Evolutionary conservation across 805 yeast species (phyloP), one percentile per base, ranked within the genome.

Genomic region (Kockiozyma suomiensis): DNA sequence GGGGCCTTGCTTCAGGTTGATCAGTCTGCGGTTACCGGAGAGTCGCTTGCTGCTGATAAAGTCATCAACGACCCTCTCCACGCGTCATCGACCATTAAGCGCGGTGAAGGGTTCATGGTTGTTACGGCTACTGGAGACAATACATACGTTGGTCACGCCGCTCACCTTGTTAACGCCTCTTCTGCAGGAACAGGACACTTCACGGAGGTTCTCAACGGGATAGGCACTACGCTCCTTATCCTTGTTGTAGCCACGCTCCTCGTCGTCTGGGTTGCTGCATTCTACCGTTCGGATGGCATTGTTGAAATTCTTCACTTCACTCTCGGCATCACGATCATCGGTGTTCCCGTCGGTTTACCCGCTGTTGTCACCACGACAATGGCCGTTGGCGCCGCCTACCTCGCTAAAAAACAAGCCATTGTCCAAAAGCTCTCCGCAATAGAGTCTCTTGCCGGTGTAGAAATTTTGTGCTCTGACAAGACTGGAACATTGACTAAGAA

Each of bases 341-440:
- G 97, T 87, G 97, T 91, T 71, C 97, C 97, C 77, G 97, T 91
- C 70, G 97, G 97, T 88, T 85, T 91, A 76, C 97, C 97, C 78
- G 97, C 96, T 77, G 97, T 91, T 75, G 97, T 90, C 70, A 91
- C 97, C 82, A 91, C 97, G 73, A 91, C 97, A 77, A 90, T 91
- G 97, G 97, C 97, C 78, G 97, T 91, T 79, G 97, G 97, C 85
- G 97, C 97, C 77, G 96, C 97, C 75, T 90, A 90, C 87, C 82
- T 91, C 75, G 97, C 97, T 74, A 88, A 90, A 84, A 90, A 90
- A 80, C 90, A 89, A 80, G 97, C 97, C 70, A 91, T 91, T 83
- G 97, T 91, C 72, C 97, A 90, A 80, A 91, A 91, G 76, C 83
- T 91, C 74, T 88, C 96, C 78, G 97, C 97, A 69, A 90, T 91